phyloP scores from a whole-genome alignment of 768 basidiomycete species.

The Phlebiopsis gigantea region DNA sequence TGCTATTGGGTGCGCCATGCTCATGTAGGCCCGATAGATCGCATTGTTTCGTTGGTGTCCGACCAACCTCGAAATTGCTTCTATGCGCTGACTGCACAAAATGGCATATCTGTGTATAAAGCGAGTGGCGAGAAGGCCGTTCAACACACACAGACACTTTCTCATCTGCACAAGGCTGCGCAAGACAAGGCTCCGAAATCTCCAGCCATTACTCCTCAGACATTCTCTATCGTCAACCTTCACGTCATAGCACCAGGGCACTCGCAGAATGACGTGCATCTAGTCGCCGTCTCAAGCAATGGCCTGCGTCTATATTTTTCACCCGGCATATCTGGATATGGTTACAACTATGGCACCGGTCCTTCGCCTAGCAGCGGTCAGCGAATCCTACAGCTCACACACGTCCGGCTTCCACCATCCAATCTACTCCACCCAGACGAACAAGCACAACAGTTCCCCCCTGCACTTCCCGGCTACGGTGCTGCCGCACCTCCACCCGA shows the following conservation, averaged over 20 bases:
- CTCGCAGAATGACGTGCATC: slow-evolving; percentile 63
- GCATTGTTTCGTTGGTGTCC: slow-evolving; percentile 60
- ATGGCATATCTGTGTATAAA: slow-evolving; percentile 63
- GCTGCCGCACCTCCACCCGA: slow-evolving; percentile 39
- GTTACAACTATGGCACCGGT: slow-evolving; percentile 42
- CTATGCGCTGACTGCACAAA: slow-evolving; percentile 69
- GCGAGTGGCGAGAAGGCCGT: slow-evolving; percentile 59
- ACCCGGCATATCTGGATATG: slow-evolving; percentile 34
- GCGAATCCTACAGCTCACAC: slow-evolving; percentile 59
- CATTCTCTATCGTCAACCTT: slow-evolving; percentile 64
- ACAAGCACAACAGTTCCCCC: slow-evolving; percentile 45
- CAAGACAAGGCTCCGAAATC: slow-evolving; percentile 80
- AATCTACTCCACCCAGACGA: slow-evolving; percentile 78
- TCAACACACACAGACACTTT: slow-evolving; percentile 69
- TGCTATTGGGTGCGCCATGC: background rate
- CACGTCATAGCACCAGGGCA: slow-evolving; percentile 65
- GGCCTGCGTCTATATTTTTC: slow-evolving; percentile 85
- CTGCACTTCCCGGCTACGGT: slow-evolving; percentile 43
- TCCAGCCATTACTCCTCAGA: slow-evolving; percentile 62
- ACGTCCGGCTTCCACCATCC: slow-evolving; percentile 74
- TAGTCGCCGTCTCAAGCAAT: slow-evolving; percentile 77
- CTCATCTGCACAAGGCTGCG: slow-evolving; percentile 67
- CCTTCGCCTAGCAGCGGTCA: slow-evolving; percentile 17
- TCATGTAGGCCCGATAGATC: slow-evolving; percentile 42
- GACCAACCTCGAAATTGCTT: slow-evolving; percentile 68